Evolutionary conservation across 2,329 filamentous ascomycete species (phyloP).

Genomic region (Tolypocladium cylindrosporum): DNA sequence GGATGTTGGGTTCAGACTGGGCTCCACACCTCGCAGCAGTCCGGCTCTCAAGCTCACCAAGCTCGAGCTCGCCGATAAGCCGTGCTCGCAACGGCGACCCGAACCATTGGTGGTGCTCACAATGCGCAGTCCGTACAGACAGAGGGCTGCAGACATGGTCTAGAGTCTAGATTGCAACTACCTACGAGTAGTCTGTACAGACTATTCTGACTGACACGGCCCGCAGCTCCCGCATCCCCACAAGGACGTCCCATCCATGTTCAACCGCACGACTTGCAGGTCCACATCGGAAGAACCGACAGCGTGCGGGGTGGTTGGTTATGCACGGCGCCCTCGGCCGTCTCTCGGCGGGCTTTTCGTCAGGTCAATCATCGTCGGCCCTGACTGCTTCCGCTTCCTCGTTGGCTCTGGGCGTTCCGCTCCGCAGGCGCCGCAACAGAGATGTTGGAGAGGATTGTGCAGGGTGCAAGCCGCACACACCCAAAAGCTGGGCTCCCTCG

Average conservation of each 20-base stretch:
- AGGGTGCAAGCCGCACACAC: conserved; percentile 46
- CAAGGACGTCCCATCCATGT: conserved; percentile 41
- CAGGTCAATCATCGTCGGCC: conserved; percentile 20
- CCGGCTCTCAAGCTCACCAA: neutral
- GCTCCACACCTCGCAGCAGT: neutral
- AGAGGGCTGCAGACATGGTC: neutral
- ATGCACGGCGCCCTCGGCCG: conserved; percentile 1
- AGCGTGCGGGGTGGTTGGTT: neutral
- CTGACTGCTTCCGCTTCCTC: conserved; percentile 5
- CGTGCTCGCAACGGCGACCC: neutral
- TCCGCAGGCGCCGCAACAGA: conserved; percentile 49
- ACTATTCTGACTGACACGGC: neutral
- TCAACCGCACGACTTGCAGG: conserved; percentile 38
- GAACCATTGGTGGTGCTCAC: neutral
- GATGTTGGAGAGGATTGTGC: conserved; percentile 38
- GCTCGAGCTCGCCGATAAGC: neutral
- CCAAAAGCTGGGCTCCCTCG: conserved; percentile 28
- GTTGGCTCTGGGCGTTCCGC: conserved; percentile 23
- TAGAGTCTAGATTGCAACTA: neutral
- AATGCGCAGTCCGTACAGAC: neutral
- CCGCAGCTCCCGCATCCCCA: conserved; percentile 48
- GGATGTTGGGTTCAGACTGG: neutral
- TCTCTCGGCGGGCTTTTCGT: conserved; percentile 20
- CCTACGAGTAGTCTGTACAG: neutral
- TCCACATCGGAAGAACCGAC: conserved; percentile 30